Conservation (phyloP, 2,329 filamentous ascomycete genomes). For the Phialophora tarda region DNA sequence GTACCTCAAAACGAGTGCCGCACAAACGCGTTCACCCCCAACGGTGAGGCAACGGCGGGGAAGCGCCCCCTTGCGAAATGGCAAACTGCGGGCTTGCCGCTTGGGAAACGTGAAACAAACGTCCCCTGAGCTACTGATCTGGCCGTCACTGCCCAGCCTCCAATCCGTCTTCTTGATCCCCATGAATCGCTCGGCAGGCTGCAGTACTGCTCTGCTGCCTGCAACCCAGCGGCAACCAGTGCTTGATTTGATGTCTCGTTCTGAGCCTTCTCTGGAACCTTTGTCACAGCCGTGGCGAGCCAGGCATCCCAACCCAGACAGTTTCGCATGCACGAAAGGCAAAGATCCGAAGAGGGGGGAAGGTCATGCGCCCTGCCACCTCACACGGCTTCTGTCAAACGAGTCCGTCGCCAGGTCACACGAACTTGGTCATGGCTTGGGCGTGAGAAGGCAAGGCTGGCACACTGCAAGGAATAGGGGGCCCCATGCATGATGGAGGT, state of each 20-base stretch:
- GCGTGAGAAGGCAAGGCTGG: constrained; percentile 1
- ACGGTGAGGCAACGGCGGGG: neutral
- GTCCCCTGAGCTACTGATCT: constrained; percentile 17
- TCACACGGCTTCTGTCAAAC: constrained; percentile 21
- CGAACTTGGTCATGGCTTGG: constrained; percentile 10
- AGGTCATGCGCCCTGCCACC: constrained; percentile 9
- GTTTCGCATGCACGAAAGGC: constrained; percentile 24
- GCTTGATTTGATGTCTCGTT: constrained; percentile 31
- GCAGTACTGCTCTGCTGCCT: constrained; percentile 21
- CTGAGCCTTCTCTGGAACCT: constrained; percentile 7
- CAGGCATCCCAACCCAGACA: neutral
- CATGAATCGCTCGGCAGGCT: neutral
- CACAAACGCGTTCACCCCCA: constrained; percentile 3
- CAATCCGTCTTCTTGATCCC: neutral
- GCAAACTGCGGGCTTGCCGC: neutral
- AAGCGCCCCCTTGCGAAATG: neutral
- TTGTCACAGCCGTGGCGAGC: constrained; percentile 7
- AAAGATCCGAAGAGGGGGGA: constrained; percentile 14
- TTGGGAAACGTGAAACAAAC: constrained; percentile 24
- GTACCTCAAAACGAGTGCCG: neutral
- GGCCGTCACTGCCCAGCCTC: constrained; percentile 3
- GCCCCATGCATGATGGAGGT: constrained; percentile 4
- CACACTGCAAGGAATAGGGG: constrained; percentile 25
- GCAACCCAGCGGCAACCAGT: constrained; percentile 29
- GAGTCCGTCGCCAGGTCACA: constrained; percentile 3